Conservation (phyloP, 2,329 filamentous ascomycete genomes). For the Xylaria multiplex region DNA sequence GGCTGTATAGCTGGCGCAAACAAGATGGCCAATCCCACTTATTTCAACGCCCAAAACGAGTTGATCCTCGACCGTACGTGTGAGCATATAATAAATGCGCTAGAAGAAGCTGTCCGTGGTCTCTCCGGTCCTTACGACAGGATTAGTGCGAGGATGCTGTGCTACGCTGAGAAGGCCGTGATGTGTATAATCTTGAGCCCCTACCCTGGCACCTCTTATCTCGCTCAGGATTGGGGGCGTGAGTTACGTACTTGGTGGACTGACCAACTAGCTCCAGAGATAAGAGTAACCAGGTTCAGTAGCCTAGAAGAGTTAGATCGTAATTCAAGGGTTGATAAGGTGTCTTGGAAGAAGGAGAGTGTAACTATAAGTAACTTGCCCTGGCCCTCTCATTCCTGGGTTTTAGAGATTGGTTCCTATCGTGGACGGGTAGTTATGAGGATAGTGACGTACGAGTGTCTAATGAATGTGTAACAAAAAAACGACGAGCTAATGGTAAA, state of each 20-base stretch:
- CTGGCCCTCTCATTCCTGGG: too few relatives aligned
- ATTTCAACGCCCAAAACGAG: not conserved
- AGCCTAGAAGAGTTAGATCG: slow-evolving; percentile 19
- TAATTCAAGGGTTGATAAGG: slow-evolving; percentile 4
- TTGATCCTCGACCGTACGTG: not conserved
- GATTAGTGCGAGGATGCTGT: not conserved
- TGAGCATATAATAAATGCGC: not conserved
- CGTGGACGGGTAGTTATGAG: too few relatives aligned
- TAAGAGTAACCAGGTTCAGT: slow-evolving; percentile 27
- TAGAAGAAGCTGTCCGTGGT: not conserved
- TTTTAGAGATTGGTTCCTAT: too few relatives aligned
- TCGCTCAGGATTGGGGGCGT: slow-evolving; percentile 22
- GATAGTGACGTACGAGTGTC: too few relatives aligned
- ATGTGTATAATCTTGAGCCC: slow-evolving; percentile 10
- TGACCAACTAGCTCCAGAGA: slow-evolving; percentile 34
- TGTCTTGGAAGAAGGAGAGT: slow-evolving; percentile 4
- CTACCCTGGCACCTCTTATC: slow-evolving; percentile 28
- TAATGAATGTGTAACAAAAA: too few relatives aligned
- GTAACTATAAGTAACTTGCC: not conserved
- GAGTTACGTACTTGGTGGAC: slow-evolving; percentile 11
- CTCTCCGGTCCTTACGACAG: not conserved
- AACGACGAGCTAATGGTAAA: too few relatives aligned
- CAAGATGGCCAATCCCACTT: not conserved
- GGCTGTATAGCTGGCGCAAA: not conserved
- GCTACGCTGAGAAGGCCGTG: slow-evolving; percentile 21